These are phyloP conservation scores for Tilletiaria anomala DNA, from an alignment of 1,284 basidiomycete genomes.

Conservation along the genomic window DNA sequence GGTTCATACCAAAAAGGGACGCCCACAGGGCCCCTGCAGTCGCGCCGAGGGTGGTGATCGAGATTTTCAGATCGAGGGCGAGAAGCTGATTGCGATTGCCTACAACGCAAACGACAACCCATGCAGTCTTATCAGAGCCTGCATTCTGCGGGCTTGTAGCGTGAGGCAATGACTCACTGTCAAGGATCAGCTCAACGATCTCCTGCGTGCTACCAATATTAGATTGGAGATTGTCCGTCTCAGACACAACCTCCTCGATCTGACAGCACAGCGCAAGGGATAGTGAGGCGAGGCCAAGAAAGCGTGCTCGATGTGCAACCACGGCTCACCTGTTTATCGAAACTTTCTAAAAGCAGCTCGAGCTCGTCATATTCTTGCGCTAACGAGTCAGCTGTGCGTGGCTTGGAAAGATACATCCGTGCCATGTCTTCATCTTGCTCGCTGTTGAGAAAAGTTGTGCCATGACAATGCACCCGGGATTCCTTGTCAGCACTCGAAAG, in stretches of 20 bases:
- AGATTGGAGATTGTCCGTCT: constrained; percentile 18
- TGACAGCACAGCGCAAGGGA: background rate
- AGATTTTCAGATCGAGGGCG: constrained; percentile 75
- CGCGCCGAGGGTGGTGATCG: constrained; percentile 85
- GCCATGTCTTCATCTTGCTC: constrained; percentile 58
- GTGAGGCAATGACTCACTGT: constrained; percentile 47
- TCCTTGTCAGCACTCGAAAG: too few species aligned
- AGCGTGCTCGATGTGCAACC: background rate
- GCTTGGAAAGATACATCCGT: constrained; percentile 52
- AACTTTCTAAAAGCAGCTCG: constrained; percentile 80
- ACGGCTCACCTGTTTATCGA: constrained; percentile 65
- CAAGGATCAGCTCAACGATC: constrained; percentile 89
- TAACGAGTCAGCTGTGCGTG: constrained; percentile 6
- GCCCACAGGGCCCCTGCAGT: constrained; percentile 82
- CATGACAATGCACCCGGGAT: too few species aligned
- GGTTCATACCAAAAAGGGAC: constrained; percentile 86
- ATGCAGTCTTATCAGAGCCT: background rate
- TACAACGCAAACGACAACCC: background rate
- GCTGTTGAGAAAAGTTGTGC: background rate
- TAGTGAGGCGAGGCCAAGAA: background rate
- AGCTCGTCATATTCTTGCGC: constrained; percentile 51
- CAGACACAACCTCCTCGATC: constrained; percentile 27
- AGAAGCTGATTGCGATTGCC: constrained; percentile 75
- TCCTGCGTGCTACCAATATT: constrained; percentile 84
- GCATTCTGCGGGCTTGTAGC: too few species aligned